Evolutionary conservation across 2,329 filamentous ascomycete genomes (phyloP).

Genomic region (Davidsoniella eucalypti): DNA sequence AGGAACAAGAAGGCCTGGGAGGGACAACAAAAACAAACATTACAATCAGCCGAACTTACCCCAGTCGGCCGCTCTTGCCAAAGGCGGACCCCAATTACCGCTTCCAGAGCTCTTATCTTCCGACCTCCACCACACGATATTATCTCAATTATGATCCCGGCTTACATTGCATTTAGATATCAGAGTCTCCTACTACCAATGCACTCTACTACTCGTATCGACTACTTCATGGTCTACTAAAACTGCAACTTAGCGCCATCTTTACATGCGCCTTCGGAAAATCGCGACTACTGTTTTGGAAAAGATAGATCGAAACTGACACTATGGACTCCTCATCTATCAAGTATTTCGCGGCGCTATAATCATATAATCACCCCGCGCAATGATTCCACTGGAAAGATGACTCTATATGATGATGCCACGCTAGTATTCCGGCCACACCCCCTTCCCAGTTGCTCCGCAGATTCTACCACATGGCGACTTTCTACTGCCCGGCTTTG

Average conservation of each 20-base stretch:
- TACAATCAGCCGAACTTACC: neutral
- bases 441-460: neutral
- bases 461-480: conserved; percentile 24
- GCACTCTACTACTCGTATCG: too few relatives aligned
- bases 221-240: too few relatives aligned
- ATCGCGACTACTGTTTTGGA: too few relatives aligned
- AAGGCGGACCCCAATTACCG: neutral
- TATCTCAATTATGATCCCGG: too few relatives aligned
- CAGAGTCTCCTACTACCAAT: too few relatives aligned
- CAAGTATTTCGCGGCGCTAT: conserved; percentile 3
- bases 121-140: neutral
- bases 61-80: neutral
- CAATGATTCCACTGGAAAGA: neutral
- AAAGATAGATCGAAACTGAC: neutral
- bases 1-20: too few relatives aligned
- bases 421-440: neutral
- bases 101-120: neutral
- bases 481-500: conserved; percentile 42
- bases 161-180: too few relatives aligned
- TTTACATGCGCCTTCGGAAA: too few relatives aligned
- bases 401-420: neutral
- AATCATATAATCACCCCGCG: conserved; percentile 9
- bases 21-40: too few relatives aligned
- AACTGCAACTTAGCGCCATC: too few relatives aligned
- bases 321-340: neutral